Percentiles rank a stretch among this genome's conserved stretches.
Conservation (phyloP, 2,329 filamentous ascomycete species). For the Fusarium siculi region DNA sequence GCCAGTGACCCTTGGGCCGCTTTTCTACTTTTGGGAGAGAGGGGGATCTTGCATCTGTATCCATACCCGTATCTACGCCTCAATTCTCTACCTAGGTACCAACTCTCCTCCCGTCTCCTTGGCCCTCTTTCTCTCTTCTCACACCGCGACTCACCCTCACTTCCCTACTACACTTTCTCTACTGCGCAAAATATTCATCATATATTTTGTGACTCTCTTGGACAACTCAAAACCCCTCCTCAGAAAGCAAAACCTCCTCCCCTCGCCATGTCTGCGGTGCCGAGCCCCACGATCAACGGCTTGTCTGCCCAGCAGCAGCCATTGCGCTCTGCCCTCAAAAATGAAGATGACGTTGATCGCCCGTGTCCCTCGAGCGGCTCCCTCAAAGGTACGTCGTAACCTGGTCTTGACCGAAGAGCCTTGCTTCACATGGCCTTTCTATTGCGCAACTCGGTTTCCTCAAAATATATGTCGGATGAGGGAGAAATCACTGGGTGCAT, state of each 20-base stretch:
- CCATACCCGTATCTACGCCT: slow-evolving; percentile 22
- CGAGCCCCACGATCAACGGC: slow-evolving; percentile 39
- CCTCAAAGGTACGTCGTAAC: slow-evolving; percentile 56
- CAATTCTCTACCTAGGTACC: slow-evolving; percentile 19
- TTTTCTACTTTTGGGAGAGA: slow-evolving; percentile 30
- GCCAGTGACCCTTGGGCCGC: slow-evolving; percentile 33
- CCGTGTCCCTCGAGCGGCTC: slow-evolving; percentile 51
- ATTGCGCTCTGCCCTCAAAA: slow-evolving; percentile 57
- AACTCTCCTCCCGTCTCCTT: slow-evolving; percentile 1
- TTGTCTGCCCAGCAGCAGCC: slow-evolving; percentile 37
- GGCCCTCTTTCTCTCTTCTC: background rate
- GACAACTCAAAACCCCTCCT: background rate
- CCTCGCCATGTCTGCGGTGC: slow-evolving; percentile 43
- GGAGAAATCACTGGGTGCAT: background rate
- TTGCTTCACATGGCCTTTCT: background rate
- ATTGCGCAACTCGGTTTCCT: background rate
- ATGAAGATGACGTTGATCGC: slow-evolving; percentile 54
- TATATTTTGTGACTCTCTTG: background rate
- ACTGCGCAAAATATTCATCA: background rate
- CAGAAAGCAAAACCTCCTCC: background rate
- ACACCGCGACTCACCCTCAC: slow-evolving; percentile 16
- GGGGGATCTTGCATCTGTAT: slow-evolving; percentile 41
- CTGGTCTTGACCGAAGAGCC: background rate
- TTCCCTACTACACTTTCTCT: background rate
- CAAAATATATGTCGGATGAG: slow-evolving; percentile 4